phyloP scores from a whole-genome alignment of 768 basidiomycete species.

The Mycena rosella region DNA sequence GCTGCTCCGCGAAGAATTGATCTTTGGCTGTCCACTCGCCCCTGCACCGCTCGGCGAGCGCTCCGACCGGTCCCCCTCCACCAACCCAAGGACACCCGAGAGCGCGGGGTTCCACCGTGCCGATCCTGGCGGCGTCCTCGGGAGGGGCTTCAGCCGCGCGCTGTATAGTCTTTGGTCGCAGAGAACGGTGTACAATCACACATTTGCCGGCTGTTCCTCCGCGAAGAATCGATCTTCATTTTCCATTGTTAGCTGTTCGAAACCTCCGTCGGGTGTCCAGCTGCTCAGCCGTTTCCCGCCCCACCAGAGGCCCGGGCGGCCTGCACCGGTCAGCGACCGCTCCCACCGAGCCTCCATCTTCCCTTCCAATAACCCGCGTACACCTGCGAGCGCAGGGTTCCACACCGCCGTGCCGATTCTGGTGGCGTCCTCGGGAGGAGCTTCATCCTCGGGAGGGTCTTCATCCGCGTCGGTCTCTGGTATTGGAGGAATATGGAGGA shows the following conservation, averaged over 20 bases:
- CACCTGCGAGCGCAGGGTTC: constrained; percentile 75
- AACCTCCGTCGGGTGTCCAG: constrained; percentile 48
- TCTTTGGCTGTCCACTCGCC: too few species aligned
- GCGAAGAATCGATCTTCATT: constrained; percentile 24
- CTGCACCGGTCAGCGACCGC: constrained; percentile 48
- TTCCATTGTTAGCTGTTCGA: constrained; percentile 21
- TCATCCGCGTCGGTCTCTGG: constrained; percentile 23
- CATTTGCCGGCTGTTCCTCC: background rate
- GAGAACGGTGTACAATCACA: too few species aligned
- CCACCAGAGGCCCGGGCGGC: constrained; percentile 62
- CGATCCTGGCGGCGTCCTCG: too few species aligned
- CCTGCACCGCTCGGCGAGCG: too few species aligned
- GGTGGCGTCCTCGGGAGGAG: constrained; percentile 17
- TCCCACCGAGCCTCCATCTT: constrained; percentile 80
- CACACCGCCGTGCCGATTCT: constrained; percentile 68
- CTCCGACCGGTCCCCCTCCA: too few species aligned
- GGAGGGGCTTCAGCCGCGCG: too few species aligned
- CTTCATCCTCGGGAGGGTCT: constrained; percentile 14
- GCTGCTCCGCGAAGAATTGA: too few species aligned
- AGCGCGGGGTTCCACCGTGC: too few species aligned
- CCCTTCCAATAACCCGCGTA: constrained; percentile 68
- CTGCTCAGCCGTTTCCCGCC: constrained; percentile 50
- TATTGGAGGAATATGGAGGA: constrained; percentile 78
- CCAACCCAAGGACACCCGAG: too few species aligned
- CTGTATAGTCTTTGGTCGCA: too few species aligned